These are phyloP conservation scores for Porogramme epimiltina DNA, from an alignment of 1,284 basidiomycete species.

Conservation along the genomic window DNA sequence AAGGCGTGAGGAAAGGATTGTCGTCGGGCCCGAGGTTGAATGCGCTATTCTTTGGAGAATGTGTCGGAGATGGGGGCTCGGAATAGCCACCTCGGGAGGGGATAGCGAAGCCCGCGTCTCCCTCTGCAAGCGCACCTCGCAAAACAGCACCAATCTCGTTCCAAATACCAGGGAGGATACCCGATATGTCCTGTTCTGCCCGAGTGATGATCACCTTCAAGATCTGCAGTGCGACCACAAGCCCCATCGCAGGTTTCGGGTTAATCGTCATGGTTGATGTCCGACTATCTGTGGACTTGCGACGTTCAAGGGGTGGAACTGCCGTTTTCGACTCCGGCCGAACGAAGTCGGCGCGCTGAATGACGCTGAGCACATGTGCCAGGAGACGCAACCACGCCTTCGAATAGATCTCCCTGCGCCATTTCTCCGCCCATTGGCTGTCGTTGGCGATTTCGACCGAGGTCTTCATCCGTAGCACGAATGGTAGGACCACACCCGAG, in stretches of 20 bases:
- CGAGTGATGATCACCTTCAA: constrained; percentile 71
- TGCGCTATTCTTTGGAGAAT: constrained; percentile 41
- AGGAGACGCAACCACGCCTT: constrained; percentile 69
- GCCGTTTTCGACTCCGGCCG: constrained; percentile 22
- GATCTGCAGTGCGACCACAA: constrained; percentile 64
- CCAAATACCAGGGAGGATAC: constrained; percentile 61
- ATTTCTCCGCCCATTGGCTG: constrained; percentile 44
- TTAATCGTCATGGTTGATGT: constrained; percentile 19
- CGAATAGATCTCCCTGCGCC: constrained; percentile 46
- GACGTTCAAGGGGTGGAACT: constrained; percentile 32
- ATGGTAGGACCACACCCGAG: constrained; percentile 60
- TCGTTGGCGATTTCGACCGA: constrained; percentile 45
- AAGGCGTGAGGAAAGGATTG: constrained; percentile 30
- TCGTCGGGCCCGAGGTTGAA: constrained; percentile 23
- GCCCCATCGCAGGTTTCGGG: constrained; percentile 43
- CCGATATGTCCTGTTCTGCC: constrained; percentile 61
- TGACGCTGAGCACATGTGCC: constrained; percentile 55
- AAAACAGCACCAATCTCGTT: constrained; percentile 53
- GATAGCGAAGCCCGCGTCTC: constrained; percentile 58
- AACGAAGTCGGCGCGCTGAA: constrained; percentile 33
- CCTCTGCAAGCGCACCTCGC: constrained; percentile 52
- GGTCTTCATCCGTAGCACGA: constrained; percentile 58
- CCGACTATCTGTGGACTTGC: constrained; percentile 47
- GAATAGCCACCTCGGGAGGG: constrained; percentile 37
- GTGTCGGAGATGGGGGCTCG: constrained; percentile 45